A percentile compares a stretch with the other conserved stretches of the same genome.
Evolutionary conservation across 352 stramenopile genomes (phyloP).

Genomic region (Discostella stelligera): DNA sequence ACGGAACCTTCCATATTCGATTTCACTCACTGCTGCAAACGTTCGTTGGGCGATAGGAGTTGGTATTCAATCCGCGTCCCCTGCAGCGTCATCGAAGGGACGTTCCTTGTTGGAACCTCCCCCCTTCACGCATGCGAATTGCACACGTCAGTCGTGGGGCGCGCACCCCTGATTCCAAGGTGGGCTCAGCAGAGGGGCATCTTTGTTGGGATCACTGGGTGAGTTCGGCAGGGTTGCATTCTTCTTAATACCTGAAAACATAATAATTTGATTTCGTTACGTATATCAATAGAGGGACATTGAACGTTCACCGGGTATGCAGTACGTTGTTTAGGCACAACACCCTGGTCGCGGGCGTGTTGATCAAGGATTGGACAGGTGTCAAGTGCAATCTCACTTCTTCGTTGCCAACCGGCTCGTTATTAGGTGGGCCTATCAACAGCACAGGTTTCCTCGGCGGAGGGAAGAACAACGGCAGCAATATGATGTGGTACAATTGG

Average conservation of each 20-base stretch:
- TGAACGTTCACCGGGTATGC: constrained; percentile 21
- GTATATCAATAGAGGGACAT: constrained; percentile 21
- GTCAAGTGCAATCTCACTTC: constrained; percentile 5
- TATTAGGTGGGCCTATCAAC: background rate
- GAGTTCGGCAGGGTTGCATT: background rate
- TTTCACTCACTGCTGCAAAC: constrained; percentile 5
- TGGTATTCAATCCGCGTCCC: constrained; percentile 35
- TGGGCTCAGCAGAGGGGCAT: constrained; percentile 53
- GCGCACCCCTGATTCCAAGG: constrained; percentile 29
- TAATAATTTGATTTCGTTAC: background rate
- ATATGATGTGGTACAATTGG: constrained; percentile 51
- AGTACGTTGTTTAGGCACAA: constrained; percentile 13
- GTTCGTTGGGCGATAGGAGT: background rate
- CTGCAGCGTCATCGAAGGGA: constrained; percentile 22
- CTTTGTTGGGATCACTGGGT: constrained; percentile 34
- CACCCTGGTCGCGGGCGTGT: constrained; percentile 35
- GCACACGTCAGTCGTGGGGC: constrained; percentile 33
- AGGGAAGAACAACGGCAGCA: background rate
- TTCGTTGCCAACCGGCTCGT: background rate
- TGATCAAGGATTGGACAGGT: constrained; percentile 52
- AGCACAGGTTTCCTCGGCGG: background rate
- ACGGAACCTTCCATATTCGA: constrained; percentile 50
- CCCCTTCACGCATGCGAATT: constrained; percentile 36
- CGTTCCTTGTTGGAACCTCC: constrained; percentile 19
- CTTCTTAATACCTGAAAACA: background rate